phyloP scores from a whole-genome alignment of 306 rosid species.

The Gynostemma pentaphyllum region DNA sequence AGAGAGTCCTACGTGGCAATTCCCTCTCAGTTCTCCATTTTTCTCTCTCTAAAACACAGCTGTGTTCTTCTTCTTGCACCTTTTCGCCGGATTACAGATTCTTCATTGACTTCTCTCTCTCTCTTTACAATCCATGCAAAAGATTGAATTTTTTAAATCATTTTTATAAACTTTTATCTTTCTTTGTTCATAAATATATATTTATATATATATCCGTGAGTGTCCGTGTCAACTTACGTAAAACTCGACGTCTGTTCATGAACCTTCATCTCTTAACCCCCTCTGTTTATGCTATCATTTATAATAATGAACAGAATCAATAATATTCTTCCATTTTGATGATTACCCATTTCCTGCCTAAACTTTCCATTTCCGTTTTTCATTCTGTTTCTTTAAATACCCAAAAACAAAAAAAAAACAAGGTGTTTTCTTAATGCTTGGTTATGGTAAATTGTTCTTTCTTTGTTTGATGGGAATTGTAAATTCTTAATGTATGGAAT shows the following conservation, averaged over 20 bases:
- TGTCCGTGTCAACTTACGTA: no score
- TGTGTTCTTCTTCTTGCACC: not conserved
- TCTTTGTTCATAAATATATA: no score
- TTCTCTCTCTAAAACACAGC: constrained; percentile 11
- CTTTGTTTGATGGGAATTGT: constrained; percentile 31
- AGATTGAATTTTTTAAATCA: not conserved
- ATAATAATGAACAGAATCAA: not conserved
- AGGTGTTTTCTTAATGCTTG: constrained; percentile 4
- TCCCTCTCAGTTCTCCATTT: not conserved
- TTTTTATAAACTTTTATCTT: not conserved
- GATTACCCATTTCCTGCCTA: not conserved
- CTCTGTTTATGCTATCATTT: not conserved
- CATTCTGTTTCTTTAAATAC: no score
- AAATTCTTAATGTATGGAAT: constrained; percentile 39
- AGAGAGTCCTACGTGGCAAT: constrained; percentile 20
- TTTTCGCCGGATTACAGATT: constrained; percentile 17
- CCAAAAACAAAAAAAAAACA: no score
- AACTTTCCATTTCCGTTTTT: not conserved
- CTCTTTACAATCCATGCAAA: not conserved
- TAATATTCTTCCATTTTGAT: constrained; percentile 8
- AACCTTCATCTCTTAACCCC: no score
- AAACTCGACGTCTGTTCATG: no score
- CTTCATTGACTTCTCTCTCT: constrained; percentile 15
- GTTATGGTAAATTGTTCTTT: constrained; percentile 16
- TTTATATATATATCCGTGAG: no score